Evolutionary conservation across 106 monocot species (phyloP).

Genomic region (Agapanthus africanus): DNA sequence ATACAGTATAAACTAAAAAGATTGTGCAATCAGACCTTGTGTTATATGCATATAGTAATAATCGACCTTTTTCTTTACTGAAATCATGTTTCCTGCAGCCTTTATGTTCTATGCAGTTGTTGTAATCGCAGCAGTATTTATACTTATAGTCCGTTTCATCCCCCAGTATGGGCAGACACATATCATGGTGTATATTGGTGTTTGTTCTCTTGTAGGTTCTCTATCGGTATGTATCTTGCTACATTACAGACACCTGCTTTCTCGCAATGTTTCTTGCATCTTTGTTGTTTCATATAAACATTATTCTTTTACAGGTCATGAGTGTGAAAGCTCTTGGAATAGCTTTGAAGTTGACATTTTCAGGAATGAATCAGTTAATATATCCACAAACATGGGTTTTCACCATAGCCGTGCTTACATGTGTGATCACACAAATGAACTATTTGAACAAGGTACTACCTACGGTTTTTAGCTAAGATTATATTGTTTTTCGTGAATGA

Average conservation of each 20-base stretch:
- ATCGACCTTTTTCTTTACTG: background rate
- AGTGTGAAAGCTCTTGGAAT: slow-evolving; percentile 66
- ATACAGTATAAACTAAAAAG: too few relatives aligned
- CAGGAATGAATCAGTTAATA: slow-evolving; percentile 56
- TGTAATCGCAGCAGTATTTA: slow-evolving; percentile 30
- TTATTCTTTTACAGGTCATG: slow-evolving; percentile 40
- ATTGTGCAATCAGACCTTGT: background rate
- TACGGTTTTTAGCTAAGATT: background rate
- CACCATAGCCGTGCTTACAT: slow-evolving; percentile 32
- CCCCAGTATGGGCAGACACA: slow-evolving; percentile 47
- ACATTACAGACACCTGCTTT: background rate
- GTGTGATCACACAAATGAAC: slow-evolving; percentile 44
- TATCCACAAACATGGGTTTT: slow-evolving; percentile 60
- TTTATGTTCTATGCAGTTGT: slow-evolving; percentile 34
- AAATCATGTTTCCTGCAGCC: slow-evolving; percentile 20
- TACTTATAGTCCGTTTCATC: slow-evolving; percentile 25
- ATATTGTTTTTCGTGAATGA: too few relatives aligned
- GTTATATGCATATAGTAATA: background rate
- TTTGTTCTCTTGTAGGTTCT: slow-evolving; percentile 55
- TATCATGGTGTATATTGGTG: slow-evolving; percentile 43
- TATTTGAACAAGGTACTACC: slow-evolving; percentile 56
- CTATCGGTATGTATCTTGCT: slow-evolving; percentile 28
- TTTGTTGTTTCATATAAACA: background rate
- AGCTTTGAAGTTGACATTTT: slow-evolving; percentile 58
- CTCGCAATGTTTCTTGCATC: background rate